Conservation (phyloP, 192 early-diverging fungal genomes). For the Mortierella alpina region DNA sequence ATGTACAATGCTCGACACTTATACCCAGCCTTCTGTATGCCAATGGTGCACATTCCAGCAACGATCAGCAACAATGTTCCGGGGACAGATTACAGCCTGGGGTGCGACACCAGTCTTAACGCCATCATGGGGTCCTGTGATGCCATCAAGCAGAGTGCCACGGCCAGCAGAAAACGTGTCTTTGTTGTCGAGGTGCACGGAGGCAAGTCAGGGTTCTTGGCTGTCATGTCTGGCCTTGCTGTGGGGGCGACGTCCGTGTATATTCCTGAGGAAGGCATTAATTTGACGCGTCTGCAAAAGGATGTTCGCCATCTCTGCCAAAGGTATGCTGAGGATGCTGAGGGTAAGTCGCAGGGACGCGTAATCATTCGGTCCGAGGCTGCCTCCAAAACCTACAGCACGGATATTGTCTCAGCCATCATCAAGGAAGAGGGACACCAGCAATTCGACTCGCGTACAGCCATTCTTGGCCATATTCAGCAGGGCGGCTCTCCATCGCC, state of each 20-base stretch:
- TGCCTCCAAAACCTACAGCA: slow-evolving; percentile 87
- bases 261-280: slow-evolving; percentile 93
- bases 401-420: slow-evolving; percentile 87
- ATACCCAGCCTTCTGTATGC: slow-evolving; percentile 95
- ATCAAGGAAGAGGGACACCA: slow-evolving; percentile 88
- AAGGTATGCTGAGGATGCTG: slow-evolving; percentile 83
- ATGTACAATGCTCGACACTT: slow-evolving; percentile 75
- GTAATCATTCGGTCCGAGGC: slow-evolving; percentile 84
- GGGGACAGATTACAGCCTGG: slow-evolving; percentile 94
- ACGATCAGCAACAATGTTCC: slow-evolving; percentile 99
- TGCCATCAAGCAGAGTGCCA: slow-evolving; percentile 92
- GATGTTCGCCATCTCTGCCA: slow-evolving; percentile 85
- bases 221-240: slow-evolving; percentile 85
- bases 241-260: slow-evolving; percentile 92
- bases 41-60: slow-evolving; percentile 92
- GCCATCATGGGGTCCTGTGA: slow-evolving; percentile 92
- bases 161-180: slow-evolving; percentile 88
- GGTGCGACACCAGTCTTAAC: slow-evolving; percentile 95
- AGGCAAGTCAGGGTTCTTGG: slow-evolving; percentile 93
- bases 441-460: slow-evolving; percentile 90
- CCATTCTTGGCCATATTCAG: slow-evolving; percentile 94
- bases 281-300: slow-evolving; percentile 79
- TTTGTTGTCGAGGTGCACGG: slow-evolving; percentile 98
- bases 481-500: slow-evolving; percentile 95
- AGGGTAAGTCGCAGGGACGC: slow-evolving; percentile 82